These are phyloP conservation scores for Labyrinthula sp. DNA, from an alignment of 352 stramenopile species.

Conservation along the genomic window DNA sequence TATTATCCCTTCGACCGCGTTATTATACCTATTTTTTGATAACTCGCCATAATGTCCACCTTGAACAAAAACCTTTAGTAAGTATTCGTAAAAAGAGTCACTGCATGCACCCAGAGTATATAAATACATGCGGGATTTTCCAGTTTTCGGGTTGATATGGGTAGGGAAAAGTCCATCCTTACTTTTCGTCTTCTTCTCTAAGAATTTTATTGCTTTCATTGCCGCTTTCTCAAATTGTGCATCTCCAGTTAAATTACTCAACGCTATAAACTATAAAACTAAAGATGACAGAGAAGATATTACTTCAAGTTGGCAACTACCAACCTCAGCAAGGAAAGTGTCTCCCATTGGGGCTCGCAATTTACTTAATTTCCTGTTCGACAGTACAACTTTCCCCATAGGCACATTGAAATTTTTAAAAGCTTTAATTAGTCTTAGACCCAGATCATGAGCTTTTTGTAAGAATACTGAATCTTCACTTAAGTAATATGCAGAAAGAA, in stretches of 20 bases:
- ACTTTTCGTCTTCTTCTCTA: conserved; percentile 5
- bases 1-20: no score
- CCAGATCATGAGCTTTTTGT: conserved; percentile 34
- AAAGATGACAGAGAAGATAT: neutral
- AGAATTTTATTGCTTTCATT: conserved; percentile 1
- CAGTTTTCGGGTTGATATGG: conserved; percentile 6
- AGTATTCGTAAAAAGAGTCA: conserved; percentile 69
- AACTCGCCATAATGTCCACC: conserved; percentile 4
- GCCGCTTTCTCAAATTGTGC: conserved; percentile 4
- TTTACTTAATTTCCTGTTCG: conserved; percentile 52
- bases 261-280: conserved; percentile 17
- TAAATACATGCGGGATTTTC: conserved; percentile 3
- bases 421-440: conserved; percentile 14
- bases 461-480: conserved; percentile 52
- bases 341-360: conserved; percentile 52
- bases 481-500: conserved; percentile 79
- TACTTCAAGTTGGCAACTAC: neutral
- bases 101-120: conserved; percentile 44
- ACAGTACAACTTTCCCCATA: conserved; percentile 58
- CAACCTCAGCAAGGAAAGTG: conserved; percentile 1
- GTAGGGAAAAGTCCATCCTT: conserved; percentile 6
- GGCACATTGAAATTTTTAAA: neutral
- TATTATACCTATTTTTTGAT: no score
- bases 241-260: conserved; percentile 5
- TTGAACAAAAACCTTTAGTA: conserved; percentile 56